Evolutionary conservation across 2,329 filamentous ascomycete genomes (phyloP).

Genomic region (Exophiala spinifera): DNA sequence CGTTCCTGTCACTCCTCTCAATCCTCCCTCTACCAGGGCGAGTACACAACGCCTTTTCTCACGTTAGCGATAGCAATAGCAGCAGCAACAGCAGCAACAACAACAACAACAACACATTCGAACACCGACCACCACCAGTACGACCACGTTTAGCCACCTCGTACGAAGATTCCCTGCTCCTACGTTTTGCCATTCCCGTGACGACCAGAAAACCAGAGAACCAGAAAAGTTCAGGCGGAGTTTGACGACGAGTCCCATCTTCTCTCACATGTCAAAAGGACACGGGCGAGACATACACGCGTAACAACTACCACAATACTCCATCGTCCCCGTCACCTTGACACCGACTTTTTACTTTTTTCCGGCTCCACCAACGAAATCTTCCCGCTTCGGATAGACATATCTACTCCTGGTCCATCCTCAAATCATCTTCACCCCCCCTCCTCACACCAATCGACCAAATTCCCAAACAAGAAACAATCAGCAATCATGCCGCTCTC

Average conservation of each 20-base stretch:
- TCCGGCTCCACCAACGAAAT: conserved; percentile 11
- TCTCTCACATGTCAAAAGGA: not conserved
- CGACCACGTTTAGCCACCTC: not conserved
- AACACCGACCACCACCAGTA: too few relatives aligned
- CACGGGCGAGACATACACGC: not conserved
- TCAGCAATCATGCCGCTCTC: conserved; percentile 19
- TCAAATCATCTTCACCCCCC: too few relatives aligned
- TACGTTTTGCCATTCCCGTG: conserved; percentile 12
- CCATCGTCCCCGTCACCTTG: conserved; percentile 6
- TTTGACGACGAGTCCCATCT: not conserved
- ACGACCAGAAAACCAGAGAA: too few relatives aligned
- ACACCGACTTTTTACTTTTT: conserved; percentile 4
- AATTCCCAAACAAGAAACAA: conserved; percentile 1
- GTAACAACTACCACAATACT: conserved; percentile 4
- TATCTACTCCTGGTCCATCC: not conserved
- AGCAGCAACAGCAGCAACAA: too few relatives aligned
- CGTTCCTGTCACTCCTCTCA: too few relatives aligned
- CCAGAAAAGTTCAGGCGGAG: too few relatives aligned
- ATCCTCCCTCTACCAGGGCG: too few relatives aligned
- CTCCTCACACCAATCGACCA: not conserved
- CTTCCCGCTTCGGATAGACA: conserved; percentile 5
- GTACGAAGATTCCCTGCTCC: too few relatives aligned
- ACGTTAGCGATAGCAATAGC: too few relatives aligned
- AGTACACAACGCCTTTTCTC: too few relatives aligned
- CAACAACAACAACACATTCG: too few relatives aligned